Evolutionary conservation across 345 rosid genomes (phyloP).

Genomic region (Gossypium ekmanianum): DNA sequence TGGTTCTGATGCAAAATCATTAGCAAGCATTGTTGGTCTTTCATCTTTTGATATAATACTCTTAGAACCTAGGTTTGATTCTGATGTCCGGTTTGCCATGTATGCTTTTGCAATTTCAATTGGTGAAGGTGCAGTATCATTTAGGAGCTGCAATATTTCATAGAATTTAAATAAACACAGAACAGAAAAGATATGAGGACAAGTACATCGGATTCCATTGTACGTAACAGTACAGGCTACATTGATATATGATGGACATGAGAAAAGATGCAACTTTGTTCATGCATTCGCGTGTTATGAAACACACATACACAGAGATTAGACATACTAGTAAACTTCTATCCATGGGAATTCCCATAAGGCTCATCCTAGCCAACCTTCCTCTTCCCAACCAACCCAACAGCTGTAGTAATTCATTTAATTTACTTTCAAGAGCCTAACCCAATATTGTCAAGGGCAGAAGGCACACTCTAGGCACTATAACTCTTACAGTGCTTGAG

Average conservation of each 20-base stretch:
- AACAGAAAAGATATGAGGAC: not conserved
- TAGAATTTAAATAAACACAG: not conserved
- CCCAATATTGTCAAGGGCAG: not conserved
- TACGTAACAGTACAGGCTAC: not conserved
- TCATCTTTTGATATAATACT: conserved; percentile 44
- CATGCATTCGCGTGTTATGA: not conserved
- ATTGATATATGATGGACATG: not conserved
- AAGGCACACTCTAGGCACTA: not conserved
- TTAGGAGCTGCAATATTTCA: conserved; percentile 27
- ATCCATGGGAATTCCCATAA: not conserved
- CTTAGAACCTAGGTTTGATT: conserved; percentile 41
- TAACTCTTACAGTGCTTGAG: not conserved
- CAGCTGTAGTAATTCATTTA: not conserved
- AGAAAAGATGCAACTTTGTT: not conserved
- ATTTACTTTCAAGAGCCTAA: not conserved
- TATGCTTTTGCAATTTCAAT: conserved; percentile 78
- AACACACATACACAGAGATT: too few species aligned
- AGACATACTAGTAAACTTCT: not conserved
- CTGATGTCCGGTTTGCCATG: conserved; percentile 56
- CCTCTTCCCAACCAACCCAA: conserved; percentile 1
- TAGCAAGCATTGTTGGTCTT: conserved; percentile 25
- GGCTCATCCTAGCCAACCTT: conserved; percentile 4
- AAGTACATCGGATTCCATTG: not conserved
- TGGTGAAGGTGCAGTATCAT: conserved; percentile 64
- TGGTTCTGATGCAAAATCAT: conserved; percentile 41